Evolutionary conservation across 345 rosid genomes (phyloP).

Genomic region (Mercurialis annua): DNA sequence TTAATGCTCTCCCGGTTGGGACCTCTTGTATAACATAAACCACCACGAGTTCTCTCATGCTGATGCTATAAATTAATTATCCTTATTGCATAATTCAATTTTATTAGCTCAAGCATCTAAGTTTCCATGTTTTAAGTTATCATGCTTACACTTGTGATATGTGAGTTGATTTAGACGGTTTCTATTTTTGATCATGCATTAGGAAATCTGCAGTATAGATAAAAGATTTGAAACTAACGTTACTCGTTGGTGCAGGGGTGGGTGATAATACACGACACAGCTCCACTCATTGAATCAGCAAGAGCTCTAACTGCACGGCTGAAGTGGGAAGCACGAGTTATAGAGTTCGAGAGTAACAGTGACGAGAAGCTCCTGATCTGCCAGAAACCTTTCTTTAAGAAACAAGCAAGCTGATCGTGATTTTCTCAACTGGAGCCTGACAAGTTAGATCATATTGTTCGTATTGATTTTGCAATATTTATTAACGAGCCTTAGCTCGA

Average conservation of each 20-base stretch:
- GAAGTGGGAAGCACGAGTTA: slow-evolving; percentile 95
- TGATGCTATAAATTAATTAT: background rate
- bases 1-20: background rate
- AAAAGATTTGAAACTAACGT: background rate
- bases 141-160: background rate
- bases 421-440: slow-evolving; percentile 6
- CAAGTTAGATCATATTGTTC: slow-evolving; percentile 23
- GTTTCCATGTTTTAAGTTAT: background rate
- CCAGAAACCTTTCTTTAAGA: slow-evolving; percentile 85
- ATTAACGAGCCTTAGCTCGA: slow-evolving; percentile 31
- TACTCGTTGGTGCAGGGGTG: slow-evolving; percentile 67
- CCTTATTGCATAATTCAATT: background rate
- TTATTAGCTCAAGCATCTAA: background rate
- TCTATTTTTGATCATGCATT: too few species aligned
- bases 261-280: slow-evolving; percentile 81
- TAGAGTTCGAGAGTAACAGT: slow-evolving; percentile 77
- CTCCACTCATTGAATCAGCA: slow-evolving; percentile 63
- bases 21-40: background rate
- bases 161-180: background rate
- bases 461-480: slow-evolving; percentile 36
- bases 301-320: slow-evolving; percentile 62
- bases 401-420: slow-evolving; percentile 44
- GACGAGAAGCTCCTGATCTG: slow-evolving; percentile 91
- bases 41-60: background rate
- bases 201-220: too few species aligned